Evolutionary conservation across 163 green algal genomes (phyloP).

Genomic region (Coccomyxa subellipsoidea): DNA sequence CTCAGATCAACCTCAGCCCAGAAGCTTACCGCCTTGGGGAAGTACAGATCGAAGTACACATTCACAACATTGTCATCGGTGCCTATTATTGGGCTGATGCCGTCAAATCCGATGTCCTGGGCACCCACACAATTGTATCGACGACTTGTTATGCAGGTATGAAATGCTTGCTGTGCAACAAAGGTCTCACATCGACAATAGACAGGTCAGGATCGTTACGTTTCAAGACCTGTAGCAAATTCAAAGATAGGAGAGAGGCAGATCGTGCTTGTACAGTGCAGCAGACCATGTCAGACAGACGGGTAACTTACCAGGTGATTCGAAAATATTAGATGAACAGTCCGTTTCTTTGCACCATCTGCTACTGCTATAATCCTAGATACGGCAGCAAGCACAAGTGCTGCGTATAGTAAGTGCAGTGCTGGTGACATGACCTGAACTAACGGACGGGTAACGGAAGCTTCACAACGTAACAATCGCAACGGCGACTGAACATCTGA

Average conservation of each 20-base stretch:
- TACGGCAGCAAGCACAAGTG: background rate
- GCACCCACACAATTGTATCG: background rate
- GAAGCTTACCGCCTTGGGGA: background rate
- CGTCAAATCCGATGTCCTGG: conserved; percentile 13
- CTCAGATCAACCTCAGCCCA: no score
- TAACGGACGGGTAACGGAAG: no score
- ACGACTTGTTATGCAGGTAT: no score
- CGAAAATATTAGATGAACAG: conserved; percentile 8
- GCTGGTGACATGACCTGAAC: background rate
- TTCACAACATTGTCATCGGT: conserved; percentile 15
- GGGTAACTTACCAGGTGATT: conserved; percentile 15
- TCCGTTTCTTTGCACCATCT: background rate
- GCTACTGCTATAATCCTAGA: background rate
- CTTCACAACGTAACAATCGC: no score
- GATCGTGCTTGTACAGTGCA: no score
- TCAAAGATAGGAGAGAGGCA: no score
- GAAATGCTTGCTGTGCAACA: background rate
- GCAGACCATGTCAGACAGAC: no score
- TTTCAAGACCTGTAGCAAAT: background rate
- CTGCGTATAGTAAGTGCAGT: background rate
- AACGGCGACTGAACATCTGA: no score
- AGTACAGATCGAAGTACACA: conserved; percentile 12
- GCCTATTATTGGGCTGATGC: conserved; percentile 7
- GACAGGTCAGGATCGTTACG: background rate
- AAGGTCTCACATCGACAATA: background rate